Evolutionary conservation across 176 grass and related monocot genomes (phyloP), one percentile per base, ranked within the genome.

Genomic region (Luzula sylvatica): DNA sequence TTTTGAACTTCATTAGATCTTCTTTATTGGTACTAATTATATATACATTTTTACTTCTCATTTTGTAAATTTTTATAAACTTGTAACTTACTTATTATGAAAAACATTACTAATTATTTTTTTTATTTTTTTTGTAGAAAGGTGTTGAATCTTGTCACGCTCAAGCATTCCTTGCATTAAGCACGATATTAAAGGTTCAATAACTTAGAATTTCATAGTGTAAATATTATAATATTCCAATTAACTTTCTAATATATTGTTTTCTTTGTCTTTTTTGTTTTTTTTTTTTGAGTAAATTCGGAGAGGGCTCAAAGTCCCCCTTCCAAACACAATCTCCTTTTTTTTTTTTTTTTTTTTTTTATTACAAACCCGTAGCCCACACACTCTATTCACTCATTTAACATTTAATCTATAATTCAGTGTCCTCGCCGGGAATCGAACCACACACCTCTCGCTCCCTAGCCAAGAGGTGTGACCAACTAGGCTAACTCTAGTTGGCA

Each of bases 11-110:
- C 70, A 76, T 85, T 16, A 88, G 69, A 23, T 72, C 77, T 64
- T 88, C 80, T 70, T 71, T 95, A 38, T 60, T 85, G 89, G 90
- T 95, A n/a, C n/a, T n/a, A n/a, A n/a, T n/a, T n/a, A n/a, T n/a
- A n/a, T n/a, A 58, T 58, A 42, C 58, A 65, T 69, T 12, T 80
- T 20, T 42, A 52, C 26, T 23, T 53, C 12, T 44, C 56, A 23
- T 25, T 18, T 32, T 2, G 9, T 8, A 58, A 7, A n/a, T n/a
- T 20, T 4, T 17, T 20, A 75, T 26, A 52, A 69, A 12, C 52
- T 11, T 54, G 11, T 65, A 44, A 28, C 27, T 11, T 66, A 38
- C 32, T 66, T 11, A 22, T 25, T 38, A 11, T 30, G 27, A 56
- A 56, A n/a, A 56, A 7, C 56, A 12, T 49, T 9, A 69, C n/a